These are phyloP conservation scores for Solanum virginianum DNA, from an alignment of 257 asterid species.

Conservation along the genomic window DNA sequence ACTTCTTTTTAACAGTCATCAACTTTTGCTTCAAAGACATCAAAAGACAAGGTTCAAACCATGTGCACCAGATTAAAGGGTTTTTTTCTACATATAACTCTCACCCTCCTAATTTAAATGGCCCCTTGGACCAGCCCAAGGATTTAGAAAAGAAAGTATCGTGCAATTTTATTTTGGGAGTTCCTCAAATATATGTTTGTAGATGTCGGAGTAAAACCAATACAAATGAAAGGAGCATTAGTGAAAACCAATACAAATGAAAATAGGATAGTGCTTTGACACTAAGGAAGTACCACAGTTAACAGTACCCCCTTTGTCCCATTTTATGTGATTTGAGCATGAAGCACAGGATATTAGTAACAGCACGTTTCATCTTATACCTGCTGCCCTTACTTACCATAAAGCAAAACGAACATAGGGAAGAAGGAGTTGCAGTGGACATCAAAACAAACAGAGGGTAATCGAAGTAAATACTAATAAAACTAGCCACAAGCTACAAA, in stretches of 20 bases:
- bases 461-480: not conserved
- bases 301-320: not conserved
- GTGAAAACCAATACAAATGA: not conserved
- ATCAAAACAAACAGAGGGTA: slow-evolving; percentile 30
- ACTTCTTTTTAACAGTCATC: not conserved
- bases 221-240: not conserved
- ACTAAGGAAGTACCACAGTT: not conserved
- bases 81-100: not conserved
- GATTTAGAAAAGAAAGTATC: not conserved
- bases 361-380: not conserved
- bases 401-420: slow-evolving; percentile 82
- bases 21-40: not conserved
- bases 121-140: not conserved
- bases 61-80: not conserved
- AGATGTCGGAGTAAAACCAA: not conserved
- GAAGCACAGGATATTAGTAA: not conserved
- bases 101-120: not conserved
- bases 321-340: not conserved
- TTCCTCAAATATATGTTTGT: not conserved
- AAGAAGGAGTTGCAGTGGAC: slow-evolving; percentile 99
- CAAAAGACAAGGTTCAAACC: not conserved
- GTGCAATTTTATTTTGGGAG: not conserved
- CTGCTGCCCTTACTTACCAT: slow-evolving; percentile 61
- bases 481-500: not conserved
- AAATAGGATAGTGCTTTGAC: not conserved